Evolutionary conservation across 176 grass and related monocot species (phyloP), one percentile per base, ranked within the genome.

Genomic region (Oryza officinalis): DNA sequence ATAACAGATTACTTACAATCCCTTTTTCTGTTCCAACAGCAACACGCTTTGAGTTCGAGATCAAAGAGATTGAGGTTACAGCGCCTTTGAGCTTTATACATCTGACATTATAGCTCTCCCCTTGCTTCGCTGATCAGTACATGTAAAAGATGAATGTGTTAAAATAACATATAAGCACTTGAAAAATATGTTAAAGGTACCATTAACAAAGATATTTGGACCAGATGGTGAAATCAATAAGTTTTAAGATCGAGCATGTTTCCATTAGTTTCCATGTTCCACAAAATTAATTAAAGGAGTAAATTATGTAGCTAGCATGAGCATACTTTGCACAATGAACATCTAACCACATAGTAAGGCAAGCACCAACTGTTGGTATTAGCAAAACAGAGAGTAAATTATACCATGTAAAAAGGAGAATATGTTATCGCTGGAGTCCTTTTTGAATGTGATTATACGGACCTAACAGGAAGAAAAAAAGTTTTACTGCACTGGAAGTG

Each of bases 341-440:
- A 90, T 8, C 1, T 54, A 71, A 77, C 20, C 70, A 65, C 44
- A 14, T 69, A 86, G 61, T 25, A 43, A 61, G 11, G 46, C 45
- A 69, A 74, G n/a, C 8, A 28, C 37, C 27, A 77, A 76, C 5
- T 81, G 32, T 75, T 68, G 31, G 50, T 76, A 80, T 63, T 12
- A 57, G 67, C 44, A 71, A 68, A 64, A 75, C 20, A 65, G 9
- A 26, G 17, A 85, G 22, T 18, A 67, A 66, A 86, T 14, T 65
- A 50, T 92, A 99, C 96, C 96, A 28, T 96, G 91, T 59, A 99
- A 87, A 92, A 99, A 91, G 46, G 93, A 94, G 66, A 99, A 90
- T 52, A 90, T 87, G 23, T 84, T 94, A 18, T 90, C 87, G 2
- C 80, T 85, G 18, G 85, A 85, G 59, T 92, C 89, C 81, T 96